Conservation (phyloP, 176 grass and related monocot genomes). For the Rhynchospora tenuis region DNA sequence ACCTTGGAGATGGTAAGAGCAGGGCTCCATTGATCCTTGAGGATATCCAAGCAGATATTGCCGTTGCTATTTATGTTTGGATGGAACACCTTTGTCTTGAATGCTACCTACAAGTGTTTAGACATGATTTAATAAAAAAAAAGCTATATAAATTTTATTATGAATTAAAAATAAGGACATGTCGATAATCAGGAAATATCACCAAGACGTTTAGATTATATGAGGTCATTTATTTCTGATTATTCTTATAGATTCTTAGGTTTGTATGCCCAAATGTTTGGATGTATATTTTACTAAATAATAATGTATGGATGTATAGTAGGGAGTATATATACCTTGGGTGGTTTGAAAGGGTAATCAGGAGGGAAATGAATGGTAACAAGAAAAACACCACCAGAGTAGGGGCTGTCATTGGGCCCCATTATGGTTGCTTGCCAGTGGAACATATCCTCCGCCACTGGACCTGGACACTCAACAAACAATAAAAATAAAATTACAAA, state of each 20-base stretch:
- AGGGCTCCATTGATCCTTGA: slow-evolving; percentile 86
- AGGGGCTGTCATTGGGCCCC: slow-evolving; percentile 52
- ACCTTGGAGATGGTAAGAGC: slow-evolving; percentile 77
- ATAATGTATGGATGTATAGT: neutral
- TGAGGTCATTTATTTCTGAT: neutral
- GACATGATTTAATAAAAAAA: neutral
- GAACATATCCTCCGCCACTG: slow-evolving; percentile 76
- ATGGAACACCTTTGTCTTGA: slow-evolving; percentile 84
- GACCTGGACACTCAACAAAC: slow-evolving; percentile 35
- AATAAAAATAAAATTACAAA: neutral
- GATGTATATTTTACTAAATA: neutral
- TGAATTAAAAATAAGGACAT: neutral
- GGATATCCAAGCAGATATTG: slow-evolving; percentile 85
- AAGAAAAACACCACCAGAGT: slow-evolving; percentile 53
- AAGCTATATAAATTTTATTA: neutral
- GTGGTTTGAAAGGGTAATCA: slow-evolving; percentile 79
- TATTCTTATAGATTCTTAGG: neutral
- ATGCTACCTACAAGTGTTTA: slow-evolving; percentile 37
- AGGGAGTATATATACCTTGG: slow-evolving; percentile 36
- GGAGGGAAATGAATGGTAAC: slow-evolving; percentile 65
- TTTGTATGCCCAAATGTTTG: neutral
- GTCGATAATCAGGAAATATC: neutral
- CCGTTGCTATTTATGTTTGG: slow-evolving; percentile 88
- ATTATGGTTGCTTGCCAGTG: slow-evolving; percentile 94
- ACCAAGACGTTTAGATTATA: neutral